A percentile compares a stretch with the other conserved stretches of the same genome.
phyloP scores from a whole-genome alignment of 306 rosid species.

The Castanea crenata region DNA sequence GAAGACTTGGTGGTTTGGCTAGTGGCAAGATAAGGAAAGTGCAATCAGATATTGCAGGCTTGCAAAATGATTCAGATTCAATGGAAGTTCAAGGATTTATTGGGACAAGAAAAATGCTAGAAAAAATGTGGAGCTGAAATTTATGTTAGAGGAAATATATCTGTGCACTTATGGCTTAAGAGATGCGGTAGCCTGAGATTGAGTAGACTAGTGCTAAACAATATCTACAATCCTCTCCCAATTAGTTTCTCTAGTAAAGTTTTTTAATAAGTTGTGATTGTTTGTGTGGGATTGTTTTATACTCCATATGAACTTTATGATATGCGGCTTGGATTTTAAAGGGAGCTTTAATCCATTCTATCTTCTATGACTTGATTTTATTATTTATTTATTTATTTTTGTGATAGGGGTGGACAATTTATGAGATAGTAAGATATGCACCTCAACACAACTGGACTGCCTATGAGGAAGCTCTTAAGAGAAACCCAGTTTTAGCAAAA shows the following conservation, averaged over 20 bases:
- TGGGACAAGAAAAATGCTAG: not conserved
- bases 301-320: not conserved
- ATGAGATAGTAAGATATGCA: constrained; percentile 86
- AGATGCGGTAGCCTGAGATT: not conserved
- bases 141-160: not conserved
- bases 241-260: not conserved
- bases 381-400: not conserved
- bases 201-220: not conserved
- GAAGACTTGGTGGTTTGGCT: not conserved
- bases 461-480: constrained; percentile 93
- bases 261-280: not conserved
- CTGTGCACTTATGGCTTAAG: not conserved
- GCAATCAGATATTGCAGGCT: not conserved
- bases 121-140: not conserved
- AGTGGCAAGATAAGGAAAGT: not conserved
- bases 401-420: constrained; percentile 87
- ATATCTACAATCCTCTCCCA: not conserved
- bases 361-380: constrained; percentile 8
- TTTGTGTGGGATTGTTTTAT: not conserved
- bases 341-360: not conserved
- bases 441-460: constrained; percentile 96
- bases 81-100: not conserved
- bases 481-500: constrained; percentile 92
- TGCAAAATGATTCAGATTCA: not conserved
- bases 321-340: not conserved